These are phyloP conservation scores for Capsicum chinense DNA, from an alignment of 257 asterid genomes.

Conservation along the genomic window DNA sequence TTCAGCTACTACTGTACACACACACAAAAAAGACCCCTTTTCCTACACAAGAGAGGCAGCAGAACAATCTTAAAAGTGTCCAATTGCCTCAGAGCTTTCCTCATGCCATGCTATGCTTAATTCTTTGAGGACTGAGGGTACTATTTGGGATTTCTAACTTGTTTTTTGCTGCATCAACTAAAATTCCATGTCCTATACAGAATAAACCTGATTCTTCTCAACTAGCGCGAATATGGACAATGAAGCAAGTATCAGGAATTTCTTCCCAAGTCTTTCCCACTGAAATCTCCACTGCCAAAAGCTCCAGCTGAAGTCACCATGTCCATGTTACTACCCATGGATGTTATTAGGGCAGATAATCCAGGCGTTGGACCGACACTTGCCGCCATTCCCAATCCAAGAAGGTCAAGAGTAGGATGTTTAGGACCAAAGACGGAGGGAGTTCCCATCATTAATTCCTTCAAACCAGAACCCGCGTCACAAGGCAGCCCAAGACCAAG, in stretches of 20 bases:
- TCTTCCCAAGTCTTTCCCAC: slow-evolving; percentile 56
- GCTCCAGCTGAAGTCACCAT: slow-evolving; percentile 49
- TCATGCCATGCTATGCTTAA: neutral
- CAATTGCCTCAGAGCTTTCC: neutral
- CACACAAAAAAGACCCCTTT: neutral
- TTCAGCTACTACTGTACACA: neutral
- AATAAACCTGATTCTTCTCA: neutral
- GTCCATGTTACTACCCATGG: slow-evolving; percentile 62
- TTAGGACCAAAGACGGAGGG: slow-evolving; percentile 80
- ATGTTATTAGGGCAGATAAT: slow-evolving; percentile 74
- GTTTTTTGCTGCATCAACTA: slow-evolving; percentile 22
- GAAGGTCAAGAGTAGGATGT: slow-evolving; percentile 83
- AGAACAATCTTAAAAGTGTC: slow-evolving; percentile 25
- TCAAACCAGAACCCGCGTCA: slow-evolving; percentile 66
- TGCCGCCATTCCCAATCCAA: slow-evolving; percentile 87
- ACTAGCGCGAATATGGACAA: neutral
- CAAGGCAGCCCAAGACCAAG: slow-evolving; percentile 70
- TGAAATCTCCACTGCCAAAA: slow-evolving; percentile 52
- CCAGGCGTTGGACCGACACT: slow-evolving; percentile 60
- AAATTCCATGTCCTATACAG: slow-evolving; percentile 10
- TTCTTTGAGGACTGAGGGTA: neutral
- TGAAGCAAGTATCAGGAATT: slow-evolving; percentile 37
- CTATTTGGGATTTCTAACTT: neutral
- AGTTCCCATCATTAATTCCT: slow-evolving; percentile 86
- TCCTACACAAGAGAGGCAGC: slow-evolving; percentile 4